Evolutionary conservation across 2,329 filamentous ascomycete species (phyloP), one percentile per base, ranked within the genome.

Genomic region (Sporothrix luriei): DNA sequence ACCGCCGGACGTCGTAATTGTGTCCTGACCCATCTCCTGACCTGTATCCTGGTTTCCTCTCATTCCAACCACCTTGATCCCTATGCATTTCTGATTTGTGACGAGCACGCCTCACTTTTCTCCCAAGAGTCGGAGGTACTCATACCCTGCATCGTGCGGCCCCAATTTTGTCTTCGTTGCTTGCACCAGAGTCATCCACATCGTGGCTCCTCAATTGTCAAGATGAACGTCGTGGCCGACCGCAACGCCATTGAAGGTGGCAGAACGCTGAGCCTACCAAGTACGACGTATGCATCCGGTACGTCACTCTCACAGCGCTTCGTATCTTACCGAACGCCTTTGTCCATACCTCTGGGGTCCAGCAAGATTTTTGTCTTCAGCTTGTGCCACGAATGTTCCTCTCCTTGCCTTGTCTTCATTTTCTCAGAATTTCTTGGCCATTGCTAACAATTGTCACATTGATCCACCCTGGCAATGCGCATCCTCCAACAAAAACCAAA

Each of bases 101-200:
- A 38, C 26, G 21, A 51, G 62, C 62, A 51, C 62, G 52, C 66
- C 54, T 49, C 54, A 33, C 40, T 59, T 40, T 59, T 48, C 51
- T 54, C 46, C 38, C n/a, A 46, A 46, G n/a, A 14, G 49, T 46
- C 51, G 16, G 26, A n/a, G 21, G 24, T 43, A 38, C 21, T 29
- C 24, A 26, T 21, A 2, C 19, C 21, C 21, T 65, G 26, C 65
- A 19, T 46, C 51, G 43, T 46, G 9, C 61, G 7, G 14, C 48
- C 33, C 51, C 14, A 21, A 14, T 46, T 46, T 43, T 14, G 14
- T 57, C 38, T 9, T 19, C 38, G 9, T 51, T 38, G 46, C 48
- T 46, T 38, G 65, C 65, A 67, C n/a, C 64, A 66, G 49, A 54
- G 49, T 57, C 65, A 57, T 55, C 65, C 65, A 55, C 65, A 38